Base-by-base conservation (phyloP, 2,329 filamentous ascomycete genomes). In the Talaromyces sp. region DNA sequence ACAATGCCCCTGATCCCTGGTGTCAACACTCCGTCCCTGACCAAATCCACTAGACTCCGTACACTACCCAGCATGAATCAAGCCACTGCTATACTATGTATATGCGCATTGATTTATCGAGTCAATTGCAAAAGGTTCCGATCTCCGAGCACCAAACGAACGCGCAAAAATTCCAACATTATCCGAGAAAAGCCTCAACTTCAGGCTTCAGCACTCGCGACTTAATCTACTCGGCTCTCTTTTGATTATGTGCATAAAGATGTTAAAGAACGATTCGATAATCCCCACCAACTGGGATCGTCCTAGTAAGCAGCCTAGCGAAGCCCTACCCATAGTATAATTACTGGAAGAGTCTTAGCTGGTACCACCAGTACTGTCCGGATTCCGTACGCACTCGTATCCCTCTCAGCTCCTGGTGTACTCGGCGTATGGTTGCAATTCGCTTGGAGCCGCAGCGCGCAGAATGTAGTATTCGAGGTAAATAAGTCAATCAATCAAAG, bases 281-380 rank as follows among this genome's bases (percentile, higher is more conserved):
- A 31, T 33, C 56, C 56, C 56, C 56, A 59, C 56, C 39, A 31
- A 33, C 56, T 59, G 15, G 39, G 37, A 59, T 59, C 56, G 37
- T 37, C 37, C 33, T 22, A 17, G 37, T 31, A 41, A 27, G 27
- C 37, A 43, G 56, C 56, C 56, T 58, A 58, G 56, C 56, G 35
- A 58, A 39, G 56, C 35, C 56, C 56, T 58, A 58, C 19, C 35
- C 56, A 58, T 39, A 58, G 56, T 58, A 58, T 19, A 56, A 22
- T 56, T 56, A 56, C 52, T 56, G 52, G 31, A 56, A 56, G 52
- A 56, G 52, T 56, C 31, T 39, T 56, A 56, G 52, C 37, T 25
- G 22, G 31, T 56, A 15, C n/a, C 39, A 15, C n/a, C 39, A 39
- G 52, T 56, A 56, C 31, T 56, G 33, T 56, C 52, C 52, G 22